Conservation (phyloP, 2,329 filamentous ascomycete species). For the Fusarium denticulatum region DNA sequence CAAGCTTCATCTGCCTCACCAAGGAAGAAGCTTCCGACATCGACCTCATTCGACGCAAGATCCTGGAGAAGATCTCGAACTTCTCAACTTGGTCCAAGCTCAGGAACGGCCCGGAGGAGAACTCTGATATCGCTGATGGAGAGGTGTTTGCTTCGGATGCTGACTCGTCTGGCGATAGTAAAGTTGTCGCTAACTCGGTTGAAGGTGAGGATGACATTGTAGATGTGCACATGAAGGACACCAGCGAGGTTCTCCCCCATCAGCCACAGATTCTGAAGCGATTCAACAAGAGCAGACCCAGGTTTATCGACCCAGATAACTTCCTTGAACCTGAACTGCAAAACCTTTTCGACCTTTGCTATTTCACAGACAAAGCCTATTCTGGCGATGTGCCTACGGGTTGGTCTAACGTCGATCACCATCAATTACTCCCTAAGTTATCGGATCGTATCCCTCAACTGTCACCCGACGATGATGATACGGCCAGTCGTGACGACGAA, state of each 20-base stretch:
- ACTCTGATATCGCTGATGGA: constrained; percentile 68
- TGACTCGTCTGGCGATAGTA: constrained; percentile 74
- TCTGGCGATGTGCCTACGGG: constrained; percentile 74
- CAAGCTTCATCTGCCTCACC: constrained; percentile 79
- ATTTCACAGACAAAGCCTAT: constrained; percentile 61
- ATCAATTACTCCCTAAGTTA: constrained; percentile 65
- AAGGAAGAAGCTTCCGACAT: constrained; percentile 74
- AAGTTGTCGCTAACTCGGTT: constrained; percentile 80
- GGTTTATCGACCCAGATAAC: constrained; percentile 61
- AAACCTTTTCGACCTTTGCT: constrained; percentile 81
- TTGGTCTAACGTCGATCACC: constrained; percentile 70
- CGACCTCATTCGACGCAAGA: constrained; percentile 80
- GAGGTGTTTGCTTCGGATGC: constrained; percentile 75
- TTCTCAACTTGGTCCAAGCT: constrained; percentile 78
- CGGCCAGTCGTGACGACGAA: constrained; percentile 59
- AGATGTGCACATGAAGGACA: constrained; percentile 85
- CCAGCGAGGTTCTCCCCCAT: constrained; percentile 47
- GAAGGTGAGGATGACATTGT: constrained; percentile 92
- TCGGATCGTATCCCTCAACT: constrained; percentile 57
- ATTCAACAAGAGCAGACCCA: constrained; percentile 62
- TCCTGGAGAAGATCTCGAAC: constrained; percentile 78
- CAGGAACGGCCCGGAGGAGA: constrained; percentile 58
- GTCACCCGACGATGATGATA: constrained; percentile 56
- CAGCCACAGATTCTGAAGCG: constrained; percentile 51
- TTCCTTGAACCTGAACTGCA: constrained; percentile 72